Conservation (phyloP, 2,329 filamentous ascomycete genomes). For the Emydomyces testavorans region DNA sequence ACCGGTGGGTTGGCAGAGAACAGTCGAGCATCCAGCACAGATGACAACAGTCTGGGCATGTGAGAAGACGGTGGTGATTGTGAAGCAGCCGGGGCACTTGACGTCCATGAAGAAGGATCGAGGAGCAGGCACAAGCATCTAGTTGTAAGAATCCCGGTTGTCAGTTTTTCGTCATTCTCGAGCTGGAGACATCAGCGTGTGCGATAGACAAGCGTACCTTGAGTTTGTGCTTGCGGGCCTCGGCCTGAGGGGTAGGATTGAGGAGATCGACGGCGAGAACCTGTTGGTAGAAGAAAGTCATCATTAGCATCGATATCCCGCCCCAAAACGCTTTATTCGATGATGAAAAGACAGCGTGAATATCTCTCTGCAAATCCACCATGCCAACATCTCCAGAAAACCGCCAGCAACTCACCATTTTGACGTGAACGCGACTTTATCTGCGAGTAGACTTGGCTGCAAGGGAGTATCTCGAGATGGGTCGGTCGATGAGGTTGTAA, state of each 20-base stretch:
- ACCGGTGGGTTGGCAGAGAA: slow-evolving; percentile 98
- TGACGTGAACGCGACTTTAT: slow-evolving; percentile 33
- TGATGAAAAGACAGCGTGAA: background rate
- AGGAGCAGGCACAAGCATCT: slow-evolving; percentile 90
- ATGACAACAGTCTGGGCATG: slow-evolving; percentile 99
- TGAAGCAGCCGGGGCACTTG: slow-evolving; percentile 99
- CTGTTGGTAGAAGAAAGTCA: slow-evolving; percentile 39
- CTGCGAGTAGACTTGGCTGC: slow-evolving; percentile 28
- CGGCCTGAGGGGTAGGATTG: slow-evolving; percentile 93
- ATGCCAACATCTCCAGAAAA: background rate
- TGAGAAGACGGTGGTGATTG: slow-evolving; percentile 99
- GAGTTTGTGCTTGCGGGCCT: slow-evolving; percentile 99
- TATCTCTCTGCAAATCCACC: background rate
- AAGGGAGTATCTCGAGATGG: slow-evolving; percentile 32
- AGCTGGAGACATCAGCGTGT: background rate
- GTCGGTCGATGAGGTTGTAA: slow-evolving; percentile 18
- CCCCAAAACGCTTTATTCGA: background rate
- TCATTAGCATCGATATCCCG: background rate
- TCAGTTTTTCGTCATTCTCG: background rate
- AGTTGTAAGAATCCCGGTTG: slow-evolving; percentile 13
- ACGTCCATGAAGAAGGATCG: slow-evolving; percentile 99
- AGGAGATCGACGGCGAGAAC: slow-evolving; percentile 99
- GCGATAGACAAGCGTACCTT: slow-evolving; percentile 56
- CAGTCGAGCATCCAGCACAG: slow-evolving; percentile 98
- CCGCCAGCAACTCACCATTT: slow-evolving; percentile 30